A percentile compares a stretch with the other conserved stretches of the same genome.
Evolutionary conservation across 2,329 filamentous ascomycete species (phyloP).

Genomic region (Colletotrichum sp.): DNA sequence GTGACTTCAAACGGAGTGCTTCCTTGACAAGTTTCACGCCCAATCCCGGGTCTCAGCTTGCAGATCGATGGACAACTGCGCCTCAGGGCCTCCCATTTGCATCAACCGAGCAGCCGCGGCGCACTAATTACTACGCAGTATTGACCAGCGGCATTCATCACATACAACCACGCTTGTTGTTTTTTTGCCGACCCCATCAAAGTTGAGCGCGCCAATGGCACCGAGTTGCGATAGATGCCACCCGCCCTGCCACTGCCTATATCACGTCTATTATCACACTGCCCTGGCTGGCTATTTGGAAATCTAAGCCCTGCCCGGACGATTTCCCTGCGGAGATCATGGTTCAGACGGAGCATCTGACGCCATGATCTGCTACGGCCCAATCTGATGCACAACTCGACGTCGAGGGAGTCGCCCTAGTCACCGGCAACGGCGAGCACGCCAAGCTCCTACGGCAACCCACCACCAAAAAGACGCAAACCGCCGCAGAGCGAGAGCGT

Average conservation of each 20-base stretch:
- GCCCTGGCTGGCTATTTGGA: slow-evolving; percentile 16
- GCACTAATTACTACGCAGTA: neutral
- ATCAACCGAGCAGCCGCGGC: slow-evolving; percentile 1
- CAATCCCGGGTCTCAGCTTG: slow-evolving; percentile 45
- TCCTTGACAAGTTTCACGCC: slow-evolving; percentile 43
- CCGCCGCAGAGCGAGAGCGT: neutral
- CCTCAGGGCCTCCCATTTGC: slow-evolving; percentile 26
- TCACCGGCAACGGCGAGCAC: neutral
- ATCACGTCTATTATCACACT: slow-evolving; percentile 3
- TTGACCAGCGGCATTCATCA: neutral
- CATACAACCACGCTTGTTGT: neutral
- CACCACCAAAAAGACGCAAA: slow-evolving; percentile 28
- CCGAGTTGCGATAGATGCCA: slow-evolving; percentile 4
- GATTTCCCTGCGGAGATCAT: slow-evolving; percentile 41
- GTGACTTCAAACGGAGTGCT: slow-evolving; percentile 25
- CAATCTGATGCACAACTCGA: slow-evolving; percentile 38
- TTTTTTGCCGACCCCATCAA: neutral
- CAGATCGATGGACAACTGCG: slow-evolving; percentile 39
- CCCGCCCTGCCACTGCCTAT: slow-evolving; percentile 4
- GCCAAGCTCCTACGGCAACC: slow-evolving; percentile 10
- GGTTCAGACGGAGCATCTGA: slow-evolving; percentile 45
- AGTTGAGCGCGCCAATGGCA: neutral
- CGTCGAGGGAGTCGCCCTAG: slow-evolving; percentile 18
- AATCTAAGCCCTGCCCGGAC: slow-evolving; percentile 29
- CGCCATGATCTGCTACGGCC: slow-evolving; percentile 41